phyloP scores from a whole-genome alignment of 2,329 filamentous ascomycete species.

The Neodidymelliopsis sp. region DNA sequence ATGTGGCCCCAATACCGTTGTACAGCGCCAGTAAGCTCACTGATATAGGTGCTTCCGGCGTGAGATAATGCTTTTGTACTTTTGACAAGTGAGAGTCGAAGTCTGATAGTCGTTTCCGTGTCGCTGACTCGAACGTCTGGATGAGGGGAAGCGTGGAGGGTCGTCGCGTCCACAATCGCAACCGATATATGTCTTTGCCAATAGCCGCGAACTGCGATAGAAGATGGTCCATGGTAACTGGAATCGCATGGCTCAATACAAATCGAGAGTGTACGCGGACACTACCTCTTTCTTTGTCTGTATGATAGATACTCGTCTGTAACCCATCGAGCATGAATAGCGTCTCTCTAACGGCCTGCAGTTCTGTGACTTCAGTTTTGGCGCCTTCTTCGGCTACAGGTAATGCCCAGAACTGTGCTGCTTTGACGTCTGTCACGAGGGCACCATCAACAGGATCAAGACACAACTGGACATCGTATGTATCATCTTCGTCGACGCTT shows the following conservation, averaged over 20 bases:
- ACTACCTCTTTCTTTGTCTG: constrained; percentile 40
- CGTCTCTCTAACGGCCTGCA: constrained; percentile 76
- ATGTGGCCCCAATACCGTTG: constrained; percentile 61
- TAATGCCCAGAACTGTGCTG: constrained; percentile 58
- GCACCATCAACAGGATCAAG: constrained; percentile 38
- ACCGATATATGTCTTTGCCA: constrained; percentile 56
- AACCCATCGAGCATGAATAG: constrained; percentile 87
- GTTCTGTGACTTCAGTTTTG: constrained; percentile 66
- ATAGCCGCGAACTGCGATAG: constrained; percentile 56
- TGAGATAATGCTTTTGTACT: constrained; percentile 68
- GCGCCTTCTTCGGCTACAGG: constrained; percentile 14
- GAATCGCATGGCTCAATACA: constrained; percentile 49
- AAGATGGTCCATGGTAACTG: constrained; percentile 45
- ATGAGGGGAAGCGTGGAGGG: constrained; percentile 53
- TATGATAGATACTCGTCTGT: constrained; percentile 72
- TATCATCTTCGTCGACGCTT: constrained; percentile 49
- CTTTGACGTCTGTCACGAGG: constrained; percentile 50
- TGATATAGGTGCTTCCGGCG: constrained; percentile 60
- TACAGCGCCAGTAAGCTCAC: constrained; percentile 73
- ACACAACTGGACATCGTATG: constrained; percentile 42
- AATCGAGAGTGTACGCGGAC: constrained; percentile 49
- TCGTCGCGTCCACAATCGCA: constrained; percentile 59
- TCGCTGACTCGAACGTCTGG: constrained; percentile 74
- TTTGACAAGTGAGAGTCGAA: constrained; percentile 67
- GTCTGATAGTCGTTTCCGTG: constrained; percentile 62